phyloP scores from a whole-genome alignment of 2,329 filamentous ascomycete species.

The Aspergillus piperis region DNA sequence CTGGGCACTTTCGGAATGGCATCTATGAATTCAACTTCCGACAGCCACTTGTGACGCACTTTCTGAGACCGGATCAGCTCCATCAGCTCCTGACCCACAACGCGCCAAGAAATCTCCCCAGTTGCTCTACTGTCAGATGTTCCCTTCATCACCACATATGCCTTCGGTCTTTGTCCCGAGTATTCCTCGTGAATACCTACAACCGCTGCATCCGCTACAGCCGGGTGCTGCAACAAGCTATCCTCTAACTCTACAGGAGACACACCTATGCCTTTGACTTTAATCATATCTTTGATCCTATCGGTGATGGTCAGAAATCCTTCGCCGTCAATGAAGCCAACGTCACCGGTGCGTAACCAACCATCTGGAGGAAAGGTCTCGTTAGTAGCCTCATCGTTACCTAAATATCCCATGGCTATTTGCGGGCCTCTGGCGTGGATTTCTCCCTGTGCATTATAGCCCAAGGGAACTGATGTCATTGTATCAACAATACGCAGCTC shows the following conservation, averaged over 20 bases:
- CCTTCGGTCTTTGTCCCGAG: conserved; percentile 59
- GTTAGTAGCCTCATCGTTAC: conserved; percentile 68
- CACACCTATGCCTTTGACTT: conserved; percentile 61
- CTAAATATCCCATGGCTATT: conserved; percentile 66
- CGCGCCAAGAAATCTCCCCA: too few species aligned
- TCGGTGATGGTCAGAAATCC: conserved; percentile 52
- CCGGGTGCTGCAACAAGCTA: conserved; percentile 58
- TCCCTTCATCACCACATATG: conserved; percentile 55
- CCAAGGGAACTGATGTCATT: too few species aligned
- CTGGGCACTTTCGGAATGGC: background rate
- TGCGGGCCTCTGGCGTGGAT: conserved; percentile 77
- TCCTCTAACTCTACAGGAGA: conserved; percentile 66
- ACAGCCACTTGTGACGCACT: background rate
- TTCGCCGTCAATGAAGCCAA: conserved; percentile 53
- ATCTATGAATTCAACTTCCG: background rate
- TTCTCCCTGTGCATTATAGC: conserved; percentile 48
- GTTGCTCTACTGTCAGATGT: background rate
- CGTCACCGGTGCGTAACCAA: conserved; percentile 65
- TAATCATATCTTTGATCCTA: conserved; percentile 69
- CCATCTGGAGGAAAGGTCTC: conserved; percentile 66
- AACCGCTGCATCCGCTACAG: conserved; percentile 60
- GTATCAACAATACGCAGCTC: conserved; percentile 57
- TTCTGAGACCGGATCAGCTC: background rate
- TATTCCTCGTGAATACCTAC: conserved; percentile 35
- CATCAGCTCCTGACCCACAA: background rate